These are phyloP conservation scores for Boletus subcaerulescens DNA, from an alignment of 768 basidiomycete species.

Conservation along the genomic window DNA sequence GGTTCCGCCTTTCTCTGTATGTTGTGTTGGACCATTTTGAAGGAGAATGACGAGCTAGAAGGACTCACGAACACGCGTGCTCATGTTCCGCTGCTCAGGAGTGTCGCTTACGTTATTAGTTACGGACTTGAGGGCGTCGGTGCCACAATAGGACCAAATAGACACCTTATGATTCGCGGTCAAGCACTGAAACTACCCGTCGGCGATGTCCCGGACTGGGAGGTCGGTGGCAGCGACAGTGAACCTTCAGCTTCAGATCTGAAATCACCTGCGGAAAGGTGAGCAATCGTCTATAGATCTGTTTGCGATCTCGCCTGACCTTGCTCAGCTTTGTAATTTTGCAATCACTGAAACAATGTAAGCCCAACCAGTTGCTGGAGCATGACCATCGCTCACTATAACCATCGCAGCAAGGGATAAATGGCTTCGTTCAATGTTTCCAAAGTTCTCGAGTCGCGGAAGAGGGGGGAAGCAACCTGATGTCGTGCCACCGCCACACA, in stretches of 20 bases:
- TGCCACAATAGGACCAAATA: slow-evolving; percentile 28
- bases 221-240: slow-evolving; percentile 45
- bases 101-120: slow-evolving; percentile 3
- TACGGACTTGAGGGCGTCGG: neutral
- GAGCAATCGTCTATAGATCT: neutral
- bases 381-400: slow-evolving; percentile 14
- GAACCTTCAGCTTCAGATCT: slow-evolving; percentile 35
- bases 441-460: slow-evolving; percentile 66
- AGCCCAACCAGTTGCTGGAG: slow-evolving; percentile 9
- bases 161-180: slow-evolving; percentile 25
- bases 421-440: slow-evolving; percentile 64
- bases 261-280: slow-evolving; percentile 61
- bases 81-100: slow-evolving; percentile 31
- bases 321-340: slow-evolving; percentile 53
- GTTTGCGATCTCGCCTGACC: slow-evolving; percentile 5
- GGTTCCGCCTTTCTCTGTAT: slow-evolving; percentile 65
- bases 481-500: slow-evolving; percentile 60
- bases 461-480: slow-evolving; percentile 57
- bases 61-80: slow-evolving; percentile 60
- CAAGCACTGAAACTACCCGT: slow-evolving; percentile 47
- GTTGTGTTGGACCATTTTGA: neutral
- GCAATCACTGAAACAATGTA: slow-evolving; percentile 73
- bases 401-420: slow-evolving; percentile 57
- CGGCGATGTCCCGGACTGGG: slow-evolving; percentile 59
- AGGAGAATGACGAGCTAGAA: neutral